Conservation (phyloP, 805 yeast species). For the Candida sonorensis region DNA sequence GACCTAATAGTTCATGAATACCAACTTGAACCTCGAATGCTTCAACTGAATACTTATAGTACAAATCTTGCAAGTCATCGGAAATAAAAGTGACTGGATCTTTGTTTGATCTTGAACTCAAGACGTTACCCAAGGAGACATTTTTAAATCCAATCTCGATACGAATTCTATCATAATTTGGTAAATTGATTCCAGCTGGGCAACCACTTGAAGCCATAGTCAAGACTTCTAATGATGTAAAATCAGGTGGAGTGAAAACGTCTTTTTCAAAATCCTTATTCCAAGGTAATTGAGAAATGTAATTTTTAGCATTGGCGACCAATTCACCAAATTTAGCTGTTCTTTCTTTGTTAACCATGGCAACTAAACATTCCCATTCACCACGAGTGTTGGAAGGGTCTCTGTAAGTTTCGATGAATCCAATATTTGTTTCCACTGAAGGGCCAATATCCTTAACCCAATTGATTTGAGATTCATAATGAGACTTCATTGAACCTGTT, state of each 20-base stretch:
- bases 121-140: conserved; percentile 81
- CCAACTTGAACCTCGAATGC: conserved; percentile 94
- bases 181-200: conserved; percentile 91
- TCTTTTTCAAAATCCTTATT: conserved; percentile 69
- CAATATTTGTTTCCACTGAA: conserved; percentile 70
- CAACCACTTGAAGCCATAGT: conserved; percentile 87
- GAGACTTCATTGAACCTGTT: conserved; percentile 81
- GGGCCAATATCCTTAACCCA: conserved; percentile 91
- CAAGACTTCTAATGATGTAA: conserved; percentile 82
- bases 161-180: conserved; percentile 87
- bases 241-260: conserved; percentile 85
- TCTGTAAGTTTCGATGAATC: conserved; percentile 88
- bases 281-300: conserved; percentile 75
- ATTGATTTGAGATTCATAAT: conserved; percentile 71
- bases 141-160: conserved; percentile 81
- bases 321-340: conserved; percentile 71
- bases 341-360: conserved; percentile 83
- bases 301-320: conserved; percentile 59
- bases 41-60: conserved; percentile 66
- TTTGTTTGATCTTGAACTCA: conserved; percentile 65
- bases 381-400: conserved; percentile 91
- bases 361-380: conserved; percentile 89
- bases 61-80: conserved; percentile 46
- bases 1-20: conserved; percentile 85
- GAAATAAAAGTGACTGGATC: conserved; percentile 63